These are phyloP conservation scores for Nemania sp. DNA, from an alignment of 2,329 filamentous ascomycete genomes.

Conservation along the genomic window DNA sequence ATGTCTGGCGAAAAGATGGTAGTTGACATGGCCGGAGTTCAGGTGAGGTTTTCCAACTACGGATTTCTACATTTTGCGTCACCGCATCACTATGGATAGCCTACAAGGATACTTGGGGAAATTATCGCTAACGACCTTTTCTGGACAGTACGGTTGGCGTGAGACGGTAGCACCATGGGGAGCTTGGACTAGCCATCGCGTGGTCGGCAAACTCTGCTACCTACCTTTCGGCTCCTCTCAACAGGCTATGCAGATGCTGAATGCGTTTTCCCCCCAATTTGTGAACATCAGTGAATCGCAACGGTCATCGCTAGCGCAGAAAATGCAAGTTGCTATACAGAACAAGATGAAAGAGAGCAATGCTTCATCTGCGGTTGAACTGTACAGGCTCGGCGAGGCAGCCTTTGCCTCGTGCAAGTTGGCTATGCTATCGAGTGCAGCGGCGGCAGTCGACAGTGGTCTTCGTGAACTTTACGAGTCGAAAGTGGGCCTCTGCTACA, in stretches of 20 bases:
- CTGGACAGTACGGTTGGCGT: constrained; percentile 31
- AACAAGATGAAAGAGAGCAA: constrained; percentile 20
- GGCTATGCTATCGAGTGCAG: constrained; percentile 25
- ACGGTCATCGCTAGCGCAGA: constrained; percentile 15
- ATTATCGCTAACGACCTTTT: constrained; percentile 10
- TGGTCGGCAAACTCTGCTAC: background rate
- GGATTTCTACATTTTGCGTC: background rate
- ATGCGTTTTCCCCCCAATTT: background rate
- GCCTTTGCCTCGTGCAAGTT: constrained; percentile 20
- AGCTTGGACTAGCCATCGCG: constrained; percentile 20
- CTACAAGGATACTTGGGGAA: background rate
- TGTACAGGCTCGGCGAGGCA: constrained; percentile 22
- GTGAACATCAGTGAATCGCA: background rate
- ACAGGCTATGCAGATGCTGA: background rate
- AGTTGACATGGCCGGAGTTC: constrained; percentile 25
- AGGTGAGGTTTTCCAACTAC: constrained; percentile 22
- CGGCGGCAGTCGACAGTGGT: constrained; percentile 19
- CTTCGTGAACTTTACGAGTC: constrained; percentile 21
- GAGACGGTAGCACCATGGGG: constrained; percentile 29
- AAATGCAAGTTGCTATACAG: constrained; percentile 19
- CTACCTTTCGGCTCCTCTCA: constrained; percentile 10
- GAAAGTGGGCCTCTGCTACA: constrained; percentile 21
- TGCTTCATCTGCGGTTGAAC: background rate
- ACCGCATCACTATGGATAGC: background rate
- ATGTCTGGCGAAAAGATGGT: constrained; percentile 29